Percentiles rank a stretch among this genome's conserved stretches.
These are phyloP conservation scores for Fusarium sp. DNA, from an alignment of 2,329 filamentous ascomycete species.

Conservation along the genomic window DNA sequence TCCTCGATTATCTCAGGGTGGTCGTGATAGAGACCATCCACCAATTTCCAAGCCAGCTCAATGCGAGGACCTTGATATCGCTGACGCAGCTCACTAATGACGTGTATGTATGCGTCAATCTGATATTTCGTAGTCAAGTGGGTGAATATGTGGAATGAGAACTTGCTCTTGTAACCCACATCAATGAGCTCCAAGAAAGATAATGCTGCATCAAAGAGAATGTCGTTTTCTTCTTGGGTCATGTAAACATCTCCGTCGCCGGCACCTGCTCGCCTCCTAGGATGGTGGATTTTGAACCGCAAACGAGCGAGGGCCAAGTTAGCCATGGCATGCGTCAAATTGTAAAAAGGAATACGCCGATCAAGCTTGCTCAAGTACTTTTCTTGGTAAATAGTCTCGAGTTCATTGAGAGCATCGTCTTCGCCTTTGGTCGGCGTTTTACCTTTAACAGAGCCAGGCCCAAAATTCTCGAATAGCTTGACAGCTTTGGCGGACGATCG, in stretches of 20 bases:
- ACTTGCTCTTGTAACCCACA: conserved; percentile 44
- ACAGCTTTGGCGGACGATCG: conserved; percentile 42
- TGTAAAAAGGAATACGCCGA: conserved; percentile 50
- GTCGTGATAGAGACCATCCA: conserved; percentile 46
- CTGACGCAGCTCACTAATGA: conserved; percentile 50
- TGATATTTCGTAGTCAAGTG: conserved; percentile 48
- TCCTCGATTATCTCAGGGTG: conserved; percentile 37
- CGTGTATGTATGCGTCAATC: conserved; percentile 53
- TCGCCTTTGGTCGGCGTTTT: conserved; percentile 26
- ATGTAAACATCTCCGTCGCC: conserved; percentile 26
- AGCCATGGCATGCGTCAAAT: conserved; percentile 40
- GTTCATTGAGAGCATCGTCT: conserved; percentile 47
- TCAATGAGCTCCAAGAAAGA: conserved; percentile 45
- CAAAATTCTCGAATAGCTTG: conserved; percentile 38
- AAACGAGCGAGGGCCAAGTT: conserved; percentile 49
- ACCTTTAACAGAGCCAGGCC: conserved; percentile 5
- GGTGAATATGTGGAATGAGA: conserved; percentile 49
- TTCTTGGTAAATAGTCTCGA: conserved; percentile 46
- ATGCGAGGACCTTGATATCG: conserved; percentile 39
- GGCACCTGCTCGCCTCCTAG: conserved; percentile 29
- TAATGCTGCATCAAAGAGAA: conserved; percentile 46
- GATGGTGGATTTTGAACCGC: conserved; percentile 51
- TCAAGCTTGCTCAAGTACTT: conserved; percentile 47
- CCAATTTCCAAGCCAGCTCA: conserved; percentile 46
- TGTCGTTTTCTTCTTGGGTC: conserved; percentile 42